Evolutionary conservation across 805 yeast genomes (phyloP), one percentile per base, ranked within the genome.

Genomic region (Barnettozyma californica): DNA sequence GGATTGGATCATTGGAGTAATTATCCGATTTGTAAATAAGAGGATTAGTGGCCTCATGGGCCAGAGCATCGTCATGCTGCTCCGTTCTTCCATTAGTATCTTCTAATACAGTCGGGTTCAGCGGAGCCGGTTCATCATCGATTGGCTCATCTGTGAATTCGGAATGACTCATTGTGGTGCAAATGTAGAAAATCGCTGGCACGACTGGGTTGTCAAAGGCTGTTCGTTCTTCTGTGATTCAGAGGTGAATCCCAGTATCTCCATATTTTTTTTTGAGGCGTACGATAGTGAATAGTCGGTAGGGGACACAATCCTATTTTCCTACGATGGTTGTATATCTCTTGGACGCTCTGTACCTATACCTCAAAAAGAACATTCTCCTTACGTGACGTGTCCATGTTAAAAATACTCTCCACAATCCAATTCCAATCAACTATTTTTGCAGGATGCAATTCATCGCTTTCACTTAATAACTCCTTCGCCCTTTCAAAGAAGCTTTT

Each of bases 401-500:
- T 70, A 62, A 81, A 81, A 0, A 81, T 76, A 42, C 80, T 71
- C 49, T 71, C 64, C 13, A 81, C 78, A 44, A 83, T 75, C 84
- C 84, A 80, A 45, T 80, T 78, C 87, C 86, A 81, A 51, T 78
- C 84, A 16, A 80, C 72, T 1, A 77, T 65, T 11, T 29, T 29
- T 4, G 16, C 16, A 4, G 33, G 33, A 9, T 29, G 33, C 4
- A 16, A 29, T 14, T 16, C 33, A 29, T 29, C 6, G 33, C 8
- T 16, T 29, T 35, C 38, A 18, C 52, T 23, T 50, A 59, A 51
- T 19, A 63, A 47, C n/a, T 58, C 49, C 19, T 55, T 60, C 43
- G 69, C 69, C 19, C 58, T 58, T 1, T 60, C 62, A 11, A 61
- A 57, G 37, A 71, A 53, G 3, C 60, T 72, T 64, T 40, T 64